Percentiles rank a stretch among this genome's conserved stretches.
Evolutionary conservation across 345 rosid genomes (phyloP).

Genomic region (Kandelia obovata): DNA sequence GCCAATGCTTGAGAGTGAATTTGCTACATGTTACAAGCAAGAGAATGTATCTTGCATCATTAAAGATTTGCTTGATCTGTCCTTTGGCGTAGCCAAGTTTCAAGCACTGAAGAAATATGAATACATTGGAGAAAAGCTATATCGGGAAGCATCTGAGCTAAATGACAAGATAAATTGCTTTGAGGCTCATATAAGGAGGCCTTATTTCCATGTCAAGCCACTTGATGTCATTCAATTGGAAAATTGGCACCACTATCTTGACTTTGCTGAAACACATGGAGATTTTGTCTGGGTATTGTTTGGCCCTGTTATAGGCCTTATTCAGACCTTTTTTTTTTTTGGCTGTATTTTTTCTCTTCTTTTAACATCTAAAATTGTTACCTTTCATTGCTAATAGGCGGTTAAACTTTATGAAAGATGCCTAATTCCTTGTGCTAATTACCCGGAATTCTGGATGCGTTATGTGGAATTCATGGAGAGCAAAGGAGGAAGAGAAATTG

Average conservation of each 20-base stretch:
- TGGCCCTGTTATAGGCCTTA: constrained; percentile 18
- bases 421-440: constrained; percentile 82
- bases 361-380: constrained; percentile 6
- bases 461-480: constrained; percentile 79
- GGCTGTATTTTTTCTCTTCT: constrained; percentile 3
- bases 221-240: constrained; percentile 58
- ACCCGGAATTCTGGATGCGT: constrained; percentile 87
- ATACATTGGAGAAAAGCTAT: constrained; percentile 55
- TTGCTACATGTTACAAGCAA: constrained; percentile 36
- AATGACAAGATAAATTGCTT: constrained; percentile 51
- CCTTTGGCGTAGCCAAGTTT: constrained; percentile 40
- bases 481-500: constrained; percentile 90
- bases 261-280: constrained; percentile 65
- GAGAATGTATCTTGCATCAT: constrained; percentile 47
- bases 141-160: constrained; percentile 47
- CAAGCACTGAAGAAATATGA: constrained; percentile 55
- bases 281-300: constrained; percentile 88
- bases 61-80: constrained; percentile 57
- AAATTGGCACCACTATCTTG: constrained; percentile 80
- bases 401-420: constrained; percentile 88
- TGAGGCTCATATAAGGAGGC: constrained; percentile 60
- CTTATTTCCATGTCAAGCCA: constrained; percentile 75
- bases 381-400: constrained; percentile 39
- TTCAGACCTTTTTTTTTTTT: constrained; percentile 7
- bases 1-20: constrained; percentile 38